Evolutionary conservation across 176 grass and related monocot genomes (phyloP), one percentile per base, ranked within the genome.

Genomic region (Neostapfia colusana): DNA sequence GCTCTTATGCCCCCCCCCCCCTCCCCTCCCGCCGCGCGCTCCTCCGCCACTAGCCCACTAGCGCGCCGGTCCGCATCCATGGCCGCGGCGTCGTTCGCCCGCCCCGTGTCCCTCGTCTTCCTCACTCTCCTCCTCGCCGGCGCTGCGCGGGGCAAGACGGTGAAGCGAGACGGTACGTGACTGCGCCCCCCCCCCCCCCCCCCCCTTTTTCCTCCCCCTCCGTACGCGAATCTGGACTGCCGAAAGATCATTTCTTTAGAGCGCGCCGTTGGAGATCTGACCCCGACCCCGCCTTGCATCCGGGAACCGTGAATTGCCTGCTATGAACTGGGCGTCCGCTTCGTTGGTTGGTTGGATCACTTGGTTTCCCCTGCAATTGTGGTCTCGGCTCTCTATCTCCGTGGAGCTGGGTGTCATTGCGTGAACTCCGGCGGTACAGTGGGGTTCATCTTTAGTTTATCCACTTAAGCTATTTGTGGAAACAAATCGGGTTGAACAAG

Each of bases 111-210:
- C 3, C 49, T 69, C 68, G 48, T 88, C 83, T 4, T 79, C 56
- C n/a, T 73, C 35, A n/a, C 89, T 16, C 13, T 93, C 57, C 79
- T 97, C 34, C 73, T 97, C 9, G 60, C 77, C 58, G 78, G 23
- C 60, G 45, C 79, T 20, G 86, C 77, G 45, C 68, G 82, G 41
- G 86, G 84, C 86, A 97, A 92, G 63, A 97, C 95, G 55, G 95
- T 97, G 49, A 97, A 97, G 79, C 87, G 95, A 85, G 95, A 97
- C 63, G 95, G 95, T 97, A 89, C 35, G 62, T 58, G 4, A 15
- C 35, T 54, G 34, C 8, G 34, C 38, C 20, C 59, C 7, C 9
- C 45, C 51, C 10, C 10, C 24, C 11, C 44, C 0, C n/a, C 6
- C 54, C 26, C 65, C 27, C 27, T 59, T 72, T 83, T 70, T 13